Percentiles rank a stretch among this genome's conserved stretches.
Evolutionary conservation across 768 basidiomycete species (phyloP).

Genomic region (Lactifluus pinguis): DNA sequence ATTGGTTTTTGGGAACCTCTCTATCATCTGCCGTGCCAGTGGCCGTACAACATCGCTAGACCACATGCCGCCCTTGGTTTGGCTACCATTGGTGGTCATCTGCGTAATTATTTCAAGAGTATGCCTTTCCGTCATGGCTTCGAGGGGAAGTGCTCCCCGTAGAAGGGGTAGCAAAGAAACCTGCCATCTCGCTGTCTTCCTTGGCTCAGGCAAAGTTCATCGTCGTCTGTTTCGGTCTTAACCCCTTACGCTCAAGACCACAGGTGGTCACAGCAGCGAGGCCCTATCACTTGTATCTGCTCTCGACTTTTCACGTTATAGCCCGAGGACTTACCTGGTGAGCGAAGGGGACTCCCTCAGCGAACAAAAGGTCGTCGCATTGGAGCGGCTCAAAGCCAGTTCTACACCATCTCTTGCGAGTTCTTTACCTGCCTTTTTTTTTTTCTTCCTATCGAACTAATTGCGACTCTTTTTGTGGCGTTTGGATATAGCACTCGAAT

Average conservation of each 20-base stretch:
- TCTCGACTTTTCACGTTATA: conserved; percentile 68
- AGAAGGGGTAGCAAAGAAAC: conserved; percentile 17
- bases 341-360: conserved; percentile 79
- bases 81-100: not conserved
- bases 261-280: conserved; percentile 94
- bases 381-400: conserved; percentile 44
- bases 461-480: not conserved
- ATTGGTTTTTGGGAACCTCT: not conserved
- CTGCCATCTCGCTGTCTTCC: conserved; percentile 68
- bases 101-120: conserved; percentile 13
- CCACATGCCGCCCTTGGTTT: not conserved
- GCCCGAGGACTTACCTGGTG: conserved; percentile 69
- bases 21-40: not conserved
- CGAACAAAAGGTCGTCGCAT: conserved; percentile 49
- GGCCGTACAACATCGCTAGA: not conserved
- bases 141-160: conserved; percentile 18
- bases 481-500: not conserved
- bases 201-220: conserved; percentile 72
- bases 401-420: conserved; percentile 16
- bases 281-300: conserved; percentile 62
- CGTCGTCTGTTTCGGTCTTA: not conserved
- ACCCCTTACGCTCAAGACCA: conserved; percentile 12
- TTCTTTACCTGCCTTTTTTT: not conserved
- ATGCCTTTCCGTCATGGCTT: conserved; percentile 20
- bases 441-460: not conserved